Base-by-base conservation (phyloP, 2,329 filamentous ascomycete genomes). In the Aspergillus novoparasiticus region DNA sequence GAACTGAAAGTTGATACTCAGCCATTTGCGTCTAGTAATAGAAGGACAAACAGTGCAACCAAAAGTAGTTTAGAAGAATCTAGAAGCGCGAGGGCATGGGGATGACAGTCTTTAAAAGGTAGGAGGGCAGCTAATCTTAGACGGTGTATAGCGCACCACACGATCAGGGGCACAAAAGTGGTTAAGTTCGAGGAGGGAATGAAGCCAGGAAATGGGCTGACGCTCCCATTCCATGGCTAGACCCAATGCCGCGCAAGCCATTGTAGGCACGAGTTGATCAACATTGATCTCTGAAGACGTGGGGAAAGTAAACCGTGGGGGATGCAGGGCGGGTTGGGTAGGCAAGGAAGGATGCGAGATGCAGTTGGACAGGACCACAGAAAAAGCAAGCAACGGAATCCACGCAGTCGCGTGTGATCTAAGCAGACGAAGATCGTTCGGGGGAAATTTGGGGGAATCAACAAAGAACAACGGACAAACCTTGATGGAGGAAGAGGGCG, bases 1-100 rank as follows among this genome's bases (percentile, higher is more conserved):
- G 68, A 46, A 70, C 70, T 70, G 68, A 64, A 62, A 59, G 58
- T 59, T 68, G 56, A 64, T 58, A 69, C 63, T 72, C 69, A 60
- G 76, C 63, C 55, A 66, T 68, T 23, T 67, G 58, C 6, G 57
- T 41, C 51, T 8, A 26, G 19, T n/a, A 19, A 26, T 4, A 50
- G 28, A n/a, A 36, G 45, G 32, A 28, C n/a, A 55, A 45, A 23
- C 30, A 21, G 39, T 23, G 32, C 28, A 43, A 23, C 14, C 45
- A 59, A 28, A 28, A 11, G 16, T 28, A 12, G 48, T 21, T n/a
- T n/a, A 32, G 48, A 32, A 19, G n/a, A 21, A 34, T 32, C 28
- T 59, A 45, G 21, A 54, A 54, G 32, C 23, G 12, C 26, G 2
- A 36, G 30, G n/a, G 51, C 21, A 26, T 9, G 21, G 51, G 30